Conservation (phyloP, 75 land plant genomes). For the Picea sitchensis region DNA sequence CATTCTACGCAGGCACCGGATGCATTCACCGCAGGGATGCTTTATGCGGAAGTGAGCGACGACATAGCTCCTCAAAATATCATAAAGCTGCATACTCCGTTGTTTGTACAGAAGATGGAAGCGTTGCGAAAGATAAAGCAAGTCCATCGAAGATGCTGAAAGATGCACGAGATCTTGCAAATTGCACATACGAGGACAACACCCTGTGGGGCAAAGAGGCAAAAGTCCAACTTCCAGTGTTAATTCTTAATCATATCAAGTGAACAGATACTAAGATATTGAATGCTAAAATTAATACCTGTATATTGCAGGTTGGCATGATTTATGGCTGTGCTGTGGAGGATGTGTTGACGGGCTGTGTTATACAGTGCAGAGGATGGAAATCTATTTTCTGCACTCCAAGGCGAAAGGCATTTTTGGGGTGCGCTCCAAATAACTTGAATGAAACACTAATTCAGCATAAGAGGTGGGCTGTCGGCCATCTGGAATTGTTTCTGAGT, state of each 20-base stretch:
- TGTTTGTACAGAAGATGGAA: neutral
- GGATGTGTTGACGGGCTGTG: slow-evolving; percentile 28
- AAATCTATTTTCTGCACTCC: slow-evolving; percentile 25
- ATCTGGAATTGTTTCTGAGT: slow-evolving; percentile 18
- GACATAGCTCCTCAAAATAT: slow-evolving; percentile 9
- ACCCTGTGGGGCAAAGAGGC: slow-evolving; percentile 32
- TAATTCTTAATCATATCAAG: neutral
- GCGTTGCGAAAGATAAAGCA: neutral
- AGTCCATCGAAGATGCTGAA: slow-evolving; percentile 5
- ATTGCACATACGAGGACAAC: slow-evolving; percentile 19
- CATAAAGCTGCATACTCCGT: slow-evolving; percentile 17
- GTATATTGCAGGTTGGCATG: slow-evolving; percentile 33
- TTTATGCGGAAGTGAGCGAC: neutral
- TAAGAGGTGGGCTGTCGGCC: slow-evolving; percentile 28
- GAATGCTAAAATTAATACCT: neutral
- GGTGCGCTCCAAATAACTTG: slow-evolving; percentile 14
- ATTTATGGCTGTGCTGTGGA: slow-evolving; percentile 29
- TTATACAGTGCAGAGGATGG: slow-evolving; percentile 39
- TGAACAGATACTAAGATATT: too few species aligned
- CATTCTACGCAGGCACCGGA: slow-evolving; percentile 21
- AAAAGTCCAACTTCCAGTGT: neutral
- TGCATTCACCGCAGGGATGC: slow-evolving; percentile 30
- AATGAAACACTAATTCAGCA: slow-evolving; percentile 19
- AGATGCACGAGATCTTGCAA: slow-evolving; percentile 16
- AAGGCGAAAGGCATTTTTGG: slow-evolving; percentile 20